Evolutionary conservation across 2,329 filamentous ascomycete genomes (phyloP).

Genomic region (Fusarium globosum): DNA sequence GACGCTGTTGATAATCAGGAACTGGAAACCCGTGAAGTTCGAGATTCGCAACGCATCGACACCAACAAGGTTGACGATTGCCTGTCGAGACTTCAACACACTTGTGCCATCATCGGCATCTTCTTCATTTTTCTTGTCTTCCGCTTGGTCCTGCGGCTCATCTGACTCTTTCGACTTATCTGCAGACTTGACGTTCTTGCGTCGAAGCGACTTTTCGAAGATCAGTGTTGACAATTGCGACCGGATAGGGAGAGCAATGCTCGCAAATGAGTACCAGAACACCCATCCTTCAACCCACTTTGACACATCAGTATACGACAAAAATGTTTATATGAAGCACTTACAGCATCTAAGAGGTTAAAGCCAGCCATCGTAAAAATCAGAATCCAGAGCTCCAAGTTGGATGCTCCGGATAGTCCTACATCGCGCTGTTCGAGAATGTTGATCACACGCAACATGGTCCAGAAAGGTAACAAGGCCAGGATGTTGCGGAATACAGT

Average conservation of each 20-base stretch:
- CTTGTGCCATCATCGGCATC: constrained; percentile 54
- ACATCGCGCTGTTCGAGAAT: constrained; percentile 67
- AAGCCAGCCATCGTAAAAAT: constrained; percentile 71
- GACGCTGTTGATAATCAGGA: constrained; percentile 70
- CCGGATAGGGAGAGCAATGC: constrained; percentile 73
- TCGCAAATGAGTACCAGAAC: constrained; percentile 73
- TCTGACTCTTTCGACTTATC: constrained; percentile 58
- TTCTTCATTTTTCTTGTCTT: constrained; percentile 63
- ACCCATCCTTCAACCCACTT: constrained; percentile 72
- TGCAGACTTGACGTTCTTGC: constrained; percentile 79
- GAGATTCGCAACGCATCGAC: constrained; percentile 77
- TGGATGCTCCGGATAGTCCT: constrained; percentile 56
- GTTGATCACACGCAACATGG: constrained; percentile 72
- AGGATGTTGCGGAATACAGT: constrained; percentile 65
- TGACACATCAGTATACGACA: neutral
- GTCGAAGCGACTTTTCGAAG: constrained; percentile 80
- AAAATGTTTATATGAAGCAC: neutral
- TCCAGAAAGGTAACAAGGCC: constrained; percentile 77
- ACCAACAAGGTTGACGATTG: constrained; percentile 81
- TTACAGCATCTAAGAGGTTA: constrained; percentile 64
- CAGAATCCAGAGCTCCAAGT: constrained; percentile 71
- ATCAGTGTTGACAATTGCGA: constrained; percentile 77
- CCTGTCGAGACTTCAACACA: constrained; percentile 67
- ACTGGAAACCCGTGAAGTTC: constrained; percentile 75
- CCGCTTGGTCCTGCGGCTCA: constrained; percentile 47